Evolutionary conservation across 2,329 filamentous ascomycete genomes (phyloP), one percentile per base, ranked within the genome.

Genomic region (Metarhizium brunneum): DNA sequence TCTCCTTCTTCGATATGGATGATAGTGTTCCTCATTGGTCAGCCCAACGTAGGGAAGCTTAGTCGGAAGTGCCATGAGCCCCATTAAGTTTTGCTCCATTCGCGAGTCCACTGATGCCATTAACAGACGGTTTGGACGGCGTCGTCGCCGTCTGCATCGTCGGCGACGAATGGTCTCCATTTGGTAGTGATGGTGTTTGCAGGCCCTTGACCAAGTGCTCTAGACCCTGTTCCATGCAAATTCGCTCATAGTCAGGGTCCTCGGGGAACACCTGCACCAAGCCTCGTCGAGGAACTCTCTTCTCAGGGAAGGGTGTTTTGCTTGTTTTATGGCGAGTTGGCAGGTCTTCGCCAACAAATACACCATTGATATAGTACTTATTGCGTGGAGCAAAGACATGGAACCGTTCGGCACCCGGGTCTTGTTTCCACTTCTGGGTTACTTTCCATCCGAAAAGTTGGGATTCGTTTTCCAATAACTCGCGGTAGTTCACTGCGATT

Each of bases 341-440:
- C 56, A 71, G 69, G 32, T 79, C 76, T 62, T 85, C 81, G 40
- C 72, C 72, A 11, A 81, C 71, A 36, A 83, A 65, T 8, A 69
- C 61, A 36, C 83, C 84, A 62, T 84, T 79, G 60, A 83, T 60
- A 60, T 79, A 86, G 63, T 82, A 79, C 63, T 80, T 83, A 60
- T 74, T 75, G 57, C 78, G 72, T 1, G 83, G 83, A 4, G 79
- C 78, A 63, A 82, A 83, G 3, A 73, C 74, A 47, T 76, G 70
- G 56, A 73, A 76, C n/a, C 74, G 75, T 54, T 74, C 73, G 1
- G 73, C 73, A 56, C 79, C 79, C 2, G 81, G 80, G 60, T 86
- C 83, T 54, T 73, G 70, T 64, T 77, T 83, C 80, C 81, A 86
- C 64, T 84, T 85, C 54, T 73, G 70, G 3, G 72, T 69, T 6